Evolutionary conservation across 2,329 filamentous ascomycete species (phyloP).

Genomic region (Monosporascus sp.): DNA sequence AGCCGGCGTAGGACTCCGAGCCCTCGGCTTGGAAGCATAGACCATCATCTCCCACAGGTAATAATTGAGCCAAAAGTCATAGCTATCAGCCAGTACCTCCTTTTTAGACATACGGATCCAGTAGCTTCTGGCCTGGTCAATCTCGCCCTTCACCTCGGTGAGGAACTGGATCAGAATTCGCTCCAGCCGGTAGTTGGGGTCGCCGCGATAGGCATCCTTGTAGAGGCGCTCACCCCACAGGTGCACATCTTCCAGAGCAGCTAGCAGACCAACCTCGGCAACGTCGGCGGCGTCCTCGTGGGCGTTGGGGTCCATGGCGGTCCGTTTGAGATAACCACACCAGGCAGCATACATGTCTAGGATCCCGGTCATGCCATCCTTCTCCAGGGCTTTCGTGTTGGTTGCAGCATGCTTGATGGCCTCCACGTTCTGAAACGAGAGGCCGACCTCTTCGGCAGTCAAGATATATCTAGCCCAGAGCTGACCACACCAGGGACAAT

Average conservation of each 20-base stretch:
- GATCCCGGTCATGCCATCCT: slow-evolving; percentile 79
- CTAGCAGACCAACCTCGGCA: slow-evolving; percentile 81
- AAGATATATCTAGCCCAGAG: slow-evolving; percentile 90
- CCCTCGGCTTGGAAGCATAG: slow-evolving; percentile 45
- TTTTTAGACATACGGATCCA: slow-evolving; percentile 67
- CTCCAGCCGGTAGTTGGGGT: slow-evolving; percentile 83
- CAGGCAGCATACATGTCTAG: slow-evolving; percentile 89
- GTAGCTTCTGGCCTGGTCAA: slow-evolving; percentile 69
- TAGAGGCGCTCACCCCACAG: slow-evolving; percentile 72
- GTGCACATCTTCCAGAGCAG: slow-evolving; percentile 79
- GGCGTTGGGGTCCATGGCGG: slow-evolving; percentile 68
- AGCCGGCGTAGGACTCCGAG: slow-evolving; percentile 47
- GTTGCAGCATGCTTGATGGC: slow-evolving; percentile 90
- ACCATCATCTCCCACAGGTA: slow-evolving; percentile 86
- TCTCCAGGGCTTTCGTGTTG: slow-evolving; percentile 76
- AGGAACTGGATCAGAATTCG: slow-evolving; percentile 89
- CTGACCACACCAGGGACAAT: slow-evolving; percentile 88
- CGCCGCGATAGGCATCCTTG: slow-evolving; percentile 72
- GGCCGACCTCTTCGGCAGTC: slow-evolving; percentile 71
- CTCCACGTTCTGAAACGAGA: slow-evolving; percentile 75
- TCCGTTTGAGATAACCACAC: slow-evolving; percentile 88
- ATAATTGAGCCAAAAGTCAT: slow-evolving; percentile 91
- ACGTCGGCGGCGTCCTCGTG: slow-evolving; percentile 81
- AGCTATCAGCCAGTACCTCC: slow-evolving; percentile 66
- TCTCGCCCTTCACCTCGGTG: slow-evolving; percentile 74